A percentile compares a stretch with the other conserved stretches of the same genome.
These are phyloP conservation scores for Wickerhamiella australiensis DNA, from an alignment of 805 yeast species.

Conservation along the genomic window DNA sequence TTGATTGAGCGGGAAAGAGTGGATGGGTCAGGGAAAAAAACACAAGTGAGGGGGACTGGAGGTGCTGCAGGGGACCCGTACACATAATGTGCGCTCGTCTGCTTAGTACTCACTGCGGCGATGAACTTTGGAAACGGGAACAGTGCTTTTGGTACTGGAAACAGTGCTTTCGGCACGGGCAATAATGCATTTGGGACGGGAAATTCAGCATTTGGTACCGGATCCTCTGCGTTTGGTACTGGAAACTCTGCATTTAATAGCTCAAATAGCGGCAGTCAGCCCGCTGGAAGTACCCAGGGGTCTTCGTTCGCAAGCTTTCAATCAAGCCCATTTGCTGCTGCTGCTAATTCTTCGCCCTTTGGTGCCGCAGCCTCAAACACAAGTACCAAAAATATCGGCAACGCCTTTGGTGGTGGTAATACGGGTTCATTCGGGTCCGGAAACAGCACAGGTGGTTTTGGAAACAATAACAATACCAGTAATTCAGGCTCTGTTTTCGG, in stretches of 20 bases:
- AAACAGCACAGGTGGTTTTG: not conserved
- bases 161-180: conserved; percentile 21
- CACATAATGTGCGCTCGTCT: not conserved
- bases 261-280: conserved; percentile 18
- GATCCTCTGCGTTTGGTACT: conserved; percentile 17
- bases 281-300: not conserved
- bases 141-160: conserved; percentile 24
- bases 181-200: conserved; percentile 25
- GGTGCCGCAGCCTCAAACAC: not conserved
- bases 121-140: conserved; percentile 19
- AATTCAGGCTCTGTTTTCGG: not conserved
- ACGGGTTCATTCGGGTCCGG: not conserved
- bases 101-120: not conserved
- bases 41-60: not conserved
- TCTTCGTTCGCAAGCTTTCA: conserved; percentile 4
- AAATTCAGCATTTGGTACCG: conserved; percentile 17
- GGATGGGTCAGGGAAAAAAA: not conserved
- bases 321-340: conserved; percentile 5
- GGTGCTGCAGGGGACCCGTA: not conserved
- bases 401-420: conserved; percentile 1
- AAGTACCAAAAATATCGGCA: not conserved
- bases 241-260: conserved; percentile 16
- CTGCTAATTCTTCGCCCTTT: not conserved
- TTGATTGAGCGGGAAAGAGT: not conserved
- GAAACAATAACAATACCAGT: not conserved